Evolutionary conservation across 208 protist genomes (phyloP), one percentile per base, ranked within the genome.

Genomic region (Acanthamoeba sp.): DNA sequence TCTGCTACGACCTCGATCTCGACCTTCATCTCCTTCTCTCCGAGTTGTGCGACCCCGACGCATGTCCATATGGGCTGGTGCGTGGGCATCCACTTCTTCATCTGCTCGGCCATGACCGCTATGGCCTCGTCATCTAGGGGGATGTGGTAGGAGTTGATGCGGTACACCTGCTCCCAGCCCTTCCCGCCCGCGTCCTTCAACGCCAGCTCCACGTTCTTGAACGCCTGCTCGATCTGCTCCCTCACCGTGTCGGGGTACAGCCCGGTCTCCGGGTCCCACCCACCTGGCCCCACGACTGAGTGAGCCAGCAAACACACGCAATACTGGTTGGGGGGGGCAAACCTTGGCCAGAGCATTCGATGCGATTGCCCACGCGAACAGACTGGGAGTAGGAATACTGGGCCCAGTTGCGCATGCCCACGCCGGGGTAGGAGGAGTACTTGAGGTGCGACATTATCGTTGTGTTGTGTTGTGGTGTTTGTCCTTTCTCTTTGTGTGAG

Each of bases 1-100:
- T 87, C 78, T n/a, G 78, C 78, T 5, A 87, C 78, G n/a, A 87
- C 78, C 42, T 87, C 78, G 2, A 87, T 87, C 78, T 87, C 78
- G 18, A 87, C 78, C 42, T 59, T 50, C 78, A 87, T 87, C 29
- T 50, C 38, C 45, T 87, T 87, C 48, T 87, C 78, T 14, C 29
- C 78, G 1, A 87, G 78, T 45, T 87, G 78, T 1, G 78, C 27
- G 9, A 87, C 78, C 6, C 78, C 78, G 24, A 87, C 45, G 78
- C 78, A 87, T 14, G 78, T 87, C 78, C 78, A 87, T 7, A 87
- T 87, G 78, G 78, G 78, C 42, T 85, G 78, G 45, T 87, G 78
- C 12, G 45, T 27, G 7, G 78, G 78, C 78, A 87, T 87, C 78
- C 78, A 87, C 29, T 87, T 87, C 48, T 87, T 87, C 38, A 87